These are phyloP conservation scores for Amphicarpaea edgeworthii DNA, from an alignment of 306 rosid species.

Conservation along the genomic window DNA sequence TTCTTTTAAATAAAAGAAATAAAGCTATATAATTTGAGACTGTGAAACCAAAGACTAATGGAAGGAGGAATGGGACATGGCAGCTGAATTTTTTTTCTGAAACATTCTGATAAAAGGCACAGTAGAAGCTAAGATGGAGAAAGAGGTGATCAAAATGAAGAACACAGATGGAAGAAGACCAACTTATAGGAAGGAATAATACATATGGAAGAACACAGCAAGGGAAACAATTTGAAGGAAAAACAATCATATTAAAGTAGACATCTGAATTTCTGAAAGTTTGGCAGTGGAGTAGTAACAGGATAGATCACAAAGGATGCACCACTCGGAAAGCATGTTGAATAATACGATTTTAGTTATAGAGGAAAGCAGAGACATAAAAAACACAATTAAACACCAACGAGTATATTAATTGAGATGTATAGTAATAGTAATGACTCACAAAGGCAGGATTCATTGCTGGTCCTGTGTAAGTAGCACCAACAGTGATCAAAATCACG, in stretches of 20 bases:
- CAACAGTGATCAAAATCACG: constrained; percentile 59
- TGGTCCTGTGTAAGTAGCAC: constrained; percentile 82
- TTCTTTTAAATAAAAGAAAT: neutral
- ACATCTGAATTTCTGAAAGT: neutral
- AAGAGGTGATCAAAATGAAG: neutral
- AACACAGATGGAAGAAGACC: neutral
- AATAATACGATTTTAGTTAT: neutral
- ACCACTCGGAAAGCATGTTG: neutral
- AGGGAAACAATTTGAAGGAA: neutral
- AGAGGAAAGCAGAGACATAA: neutral
- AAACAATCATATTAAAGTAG: neutral
- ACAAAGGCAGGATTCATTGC: constrained; percentile 95
- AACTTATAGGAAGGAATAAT: neutral
- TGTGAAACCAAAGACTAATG: neutral
- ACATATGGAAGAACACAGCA: neutral
- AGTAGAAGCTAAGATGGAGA: neutral
- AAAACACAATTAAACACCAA: neutral
- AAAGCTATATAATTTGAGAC: neutral
- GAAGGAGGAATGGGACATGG: neutral
- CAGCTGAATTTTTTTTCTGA: neutral
- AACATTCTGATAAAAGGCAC: neutral
- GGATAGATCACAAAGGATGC: neutral
- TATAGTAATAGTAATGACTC: constrained; percentile 44
- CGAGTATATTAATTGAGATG: neutral
- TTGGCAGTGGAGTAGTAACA: neutral